Evolutionary conservation across 1,284 basidiomycete genomes (phyloP).

Genomic region (Farysia itapuensis): DNA sequence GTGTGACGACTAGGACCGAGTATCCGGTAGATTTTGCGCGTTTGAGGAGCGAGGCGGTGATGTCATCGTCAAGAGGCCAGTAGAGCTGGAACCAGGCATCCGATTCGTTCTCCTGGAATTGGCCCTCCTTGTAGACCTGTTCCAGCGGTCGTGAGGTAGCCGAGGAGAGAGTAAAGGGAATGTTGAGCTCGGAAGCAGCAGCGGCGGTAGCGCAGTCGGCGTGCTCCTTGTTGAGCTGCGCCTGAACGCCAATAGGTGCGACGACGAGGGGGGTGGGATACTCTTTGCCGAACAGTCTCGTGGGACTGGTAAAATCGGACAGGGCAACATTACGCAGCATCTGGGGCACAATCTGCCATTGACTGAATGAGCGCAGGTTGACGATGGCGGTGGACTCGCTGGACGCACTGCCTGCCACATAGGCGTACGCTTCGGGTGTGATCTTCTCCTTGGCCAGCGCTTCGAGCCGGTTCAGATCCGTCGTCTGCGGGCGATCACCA

Average conservation of each 20-base stretch:
- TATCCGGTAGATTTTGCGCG: constrained; percentile 71
- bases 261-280: constrained; percentile 46
- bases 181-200: constrained; percentile 29
- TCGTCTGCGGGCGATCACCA: constrained; percentile 30
- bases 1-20: constrained; percentile 66
- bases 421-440: constrained; percentile 37
- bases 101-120: constrained; percentile 21
- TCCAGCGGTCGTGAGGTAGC: constrained; percentile 43
- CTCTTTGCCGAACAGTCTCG: constrained; percentile 33
- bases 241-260: constrained; percentile 49
- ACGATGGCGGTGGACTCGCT: constrained; percentile 30
- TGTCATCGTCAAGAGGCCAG: constrained; percentile 67
- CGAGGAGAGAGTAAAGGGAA: constrained; percentile 45
- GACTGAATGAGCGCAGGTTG: constrained; percentile 37
- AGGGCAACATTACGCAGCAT: constrained; percentile 37
- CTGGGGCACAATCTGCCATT: constrained; percentile 43
- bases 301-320: constrained; percentile 22
- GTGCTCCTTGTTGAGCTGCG: constrained; percentile 26
- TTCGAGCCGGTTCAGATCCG: constrained; percentile 29
- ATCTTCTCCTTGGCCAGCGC: constrained; percentile 33
- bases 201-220: constrained; percentile 39
- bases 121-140: constrained; percentile 24
- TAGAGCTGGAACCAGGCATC: constrained; percentile 55
- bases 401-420: constrained; percentile 49
- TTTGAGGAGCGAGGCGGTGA: constrained; percentile 69